Evolutionary conservation across 2,329 filamentous ascomycete species (phyloP), one percentile per base, ranked within the genome.

Genomic region (Verticillium nonalfalfae): DNA sequence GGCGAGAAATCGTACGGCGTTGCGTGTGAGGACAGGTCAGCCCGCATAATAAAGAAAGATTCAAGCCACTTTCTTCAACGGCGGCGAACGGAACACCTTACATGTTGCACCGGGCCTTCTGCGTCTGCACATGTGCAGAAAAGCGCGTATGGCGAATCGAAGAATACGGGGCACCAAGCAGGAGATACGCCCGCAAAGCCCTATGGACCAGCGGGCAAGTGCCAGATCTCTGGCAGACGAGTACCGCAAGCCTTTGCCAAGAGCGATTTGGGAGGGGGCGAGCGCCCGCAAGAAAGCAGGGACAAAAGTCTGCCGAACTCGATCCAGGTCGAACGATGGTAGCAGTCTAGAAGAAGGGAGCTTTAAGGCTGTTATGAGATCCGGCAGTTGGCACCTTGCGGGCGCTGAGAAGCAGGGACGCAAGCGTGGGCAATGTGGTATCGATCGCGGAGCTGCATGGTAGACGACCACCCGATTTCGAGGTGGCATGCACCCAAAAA

Each of bases 271-370:
- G 45, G 39, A 35, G 56, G 11, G 55, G 60, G 36, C 4, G 36
- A 59, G 58, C 64, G 64, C 62, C 64, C 64, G 64, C 64, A 64
- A 56, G 26, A 38, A 65, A 57, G 63, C 64, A 61, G 50, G 26
- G 4, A 31, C 26, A 31, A 5, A 31, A 31, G 59, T 11, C 63
- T 35, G 57, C 21, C 61, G 61, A 52, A 63, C 57, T 33, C 38
- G 55, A 57, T 57, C 58, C 56, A 35, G 57, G 45, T 34, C 60
- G 60, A 58, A 59, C 34, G 35, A 36, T 58, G 56, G 31, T 33
- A 57, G 36, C 60, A 34, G 21, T 31, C 26, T 31, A 60, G 56
- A 33, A 50, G 52, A 21, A 39, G 36, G n/a, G 18, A 52, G 6
- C 45, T 60, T 45, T 58, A 56, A 59, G 31, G 58, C 54, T 14